These are phyloP conservation scores for Mortierella alpina DNA, from an alignment of 192 early-diverging fungal species.

Conservation along the genomic window DNA sequence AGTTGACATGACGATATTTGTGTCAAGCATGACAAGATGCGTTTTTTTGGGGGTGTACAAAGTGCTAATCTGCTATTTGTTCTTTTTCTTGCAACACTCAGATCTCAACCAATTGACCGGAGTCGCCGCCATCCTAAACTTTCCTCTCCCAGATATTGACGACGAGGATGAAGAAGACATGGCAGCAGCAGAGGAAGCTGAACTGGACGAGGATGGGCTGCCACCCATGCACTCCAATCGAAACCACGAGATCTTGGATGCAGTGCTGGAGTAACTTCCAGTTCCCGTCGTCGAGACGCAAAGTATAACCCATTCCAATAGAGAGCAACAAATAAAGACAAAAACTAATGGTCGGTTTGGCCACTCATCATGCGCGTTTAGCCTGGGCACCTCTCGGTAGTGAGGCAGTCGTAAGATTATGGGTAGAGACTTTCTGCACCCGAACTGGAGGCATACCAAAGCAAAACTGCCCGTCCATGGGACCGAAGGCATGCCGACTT, in stretches of 20 bases:
- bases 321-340: no score
- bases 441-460: no score
- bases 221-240: slow-evolving; percentile 45
- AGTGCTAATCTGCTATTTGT: background rate
- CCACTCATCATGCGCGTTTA: no score
- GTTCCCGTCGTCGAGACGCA: background rate
- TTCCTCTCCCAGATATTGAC: slow-evolving; percentile 90
- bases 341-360: no score
- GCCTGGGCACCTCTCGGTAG: no score
- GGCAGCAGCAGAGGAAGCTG: slow-evolving; percentile 32
- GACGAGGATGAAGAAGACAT: slow-evolving; percentile 68
- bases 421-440: no score
- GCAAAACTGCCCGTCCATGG: no score
- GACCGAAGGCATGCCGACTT: no score
- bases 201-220: slow-evolving; percentile 22
- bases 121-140: slow-evolving; percentile 93
- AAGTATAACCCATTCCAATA: no score
- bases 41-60: background rate
- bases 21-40: background rate
- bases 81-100: slow-evolving; percentile 25
- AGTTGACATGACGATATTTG: slow-evolving; percentile 14
- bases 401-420: no score
- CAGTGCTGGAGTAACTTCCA: slow-evolving; percentile 27
- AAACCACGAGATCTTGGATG: slow-evolving; percentile 31
- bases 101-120: slow-evolving; percentile 94